A percentile compares a stretch with the other conserved stretches of the same genome.
Conservation (phyloP, 192 early-diverging fungal species). For the Coemansia sp. region DNA sequence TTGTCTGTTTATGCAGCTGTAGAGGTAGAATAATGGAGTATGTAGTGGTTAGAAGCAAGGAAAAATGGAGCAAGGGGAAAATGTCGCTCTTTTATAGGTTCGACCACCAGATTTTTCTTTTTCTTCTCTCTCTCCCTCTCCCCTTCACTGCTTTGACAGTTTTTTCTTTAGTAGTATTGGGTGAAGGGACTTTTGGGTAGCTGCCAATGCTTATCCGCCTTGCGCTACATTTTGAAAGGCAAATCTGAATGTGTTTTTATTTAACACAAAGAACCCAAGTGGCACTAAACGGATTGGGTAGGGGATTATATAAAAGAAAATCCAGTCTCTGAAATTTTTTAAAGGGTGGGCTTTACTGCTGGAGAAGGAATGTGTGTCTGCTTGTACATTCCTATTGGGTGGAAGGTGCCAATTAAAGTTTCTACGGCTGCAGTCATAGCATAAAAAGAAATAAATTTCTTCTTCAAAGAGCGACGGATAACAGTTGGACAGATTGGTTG, state of each 20-base stretch:
- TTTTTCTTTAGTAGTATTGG: neutral
- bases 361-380: neutral
- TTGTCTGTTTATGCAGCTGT: neutral
- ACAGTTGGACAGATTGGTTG: slow-evolving; percentile 75
- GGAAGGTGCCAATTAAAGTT: neutral
- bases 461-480: slow-evolving; percentile 26
- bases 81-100: neutral
- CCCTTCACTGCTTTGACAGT: no score
- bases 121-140: neutral
- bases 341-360: neutral
- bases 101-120: neutral
- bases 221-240: no score
- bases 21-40: neutral
- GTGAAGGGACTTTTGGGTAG: neutral
- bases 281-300: no score
- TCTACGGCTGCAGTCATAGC: neutral
- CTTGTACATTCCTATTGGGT: neutral
- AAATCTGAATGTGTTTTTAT: no score
- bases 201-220: neutral
- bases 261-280: no score
- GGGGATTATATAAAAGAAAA: no score
- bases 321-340: neutral
- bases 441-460: neutral
- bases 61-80: neutral
- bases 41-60: neutral